Percentiles rank a stretch among this genome's conserved stretches.
phyloP scores from a whole-genome alignment of 2,329 filamentous ascomycete species.

The Penicillium aurantiogriseum region DNA sequence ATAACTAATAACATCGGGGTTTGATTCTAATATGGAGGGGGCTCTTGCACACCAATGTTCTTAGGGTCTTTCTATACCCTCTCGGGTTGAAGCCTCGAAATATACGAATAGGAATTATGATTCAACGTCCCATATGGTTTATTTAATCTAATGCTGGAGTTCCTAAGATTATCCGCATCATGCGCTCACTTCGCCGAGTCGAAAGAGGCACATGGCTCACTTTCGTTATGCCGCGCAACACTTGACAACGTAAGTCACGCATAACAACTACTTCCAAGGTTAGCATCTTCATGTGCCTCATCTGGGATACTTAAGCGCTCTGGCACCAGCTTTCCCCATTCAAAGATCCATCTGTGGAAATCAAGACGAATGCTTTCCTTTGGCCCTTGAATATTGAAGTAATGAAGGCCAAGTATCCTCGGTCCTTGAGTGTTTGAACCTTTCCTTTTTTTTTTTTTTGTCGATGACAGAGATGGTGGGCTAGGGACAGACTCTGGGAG shows the following conservation, averaged over 20 bases:
- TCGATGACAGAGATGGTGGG: too few relatives aligned
- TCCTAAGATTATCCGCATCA: neutral
- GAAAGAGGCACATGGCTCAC: neutral
- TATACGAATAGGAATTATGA: neutral
- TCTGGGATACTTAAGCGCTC: conserved; percentile 16
- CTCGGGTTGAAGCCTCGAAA: neutral
- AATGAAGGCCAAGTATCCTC: too few relatives aligned
- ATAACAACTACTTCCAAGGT: neutral
- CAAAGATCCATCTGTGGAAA: too few relatives aligned
- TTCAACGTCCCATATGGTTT: neutral
- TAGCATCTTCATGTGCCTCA: conserved; percentile 19
- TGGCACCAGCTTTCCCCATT: conserved; percentile 23
- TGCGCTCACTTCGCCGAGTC: neutral
- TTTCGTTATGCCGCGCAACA: neutral
- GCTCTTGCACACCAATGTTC: neutral
- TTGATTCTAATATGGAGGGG: neutral
- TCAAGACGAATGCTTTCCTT: too few relatives aligned
- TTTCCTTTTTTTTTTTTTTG: too few relatives aligned
- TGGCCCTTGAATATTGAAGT: too few relatives aligned
- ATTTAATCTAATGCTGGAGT: neutral
- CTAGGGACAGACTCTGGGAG: too few relatives aligned
- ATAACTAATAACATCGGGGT: neutral
- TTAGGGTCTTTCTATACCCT: neutral
- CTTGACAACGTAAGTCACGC: neutral
- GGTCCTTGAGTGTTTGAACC: too few relatives aligned